These are phyloP conservation scores for Clarireedia paspali DNA, from an alignment of 2,329 filamentous ascomycete species.

Conservation along the genomic window DNA sequence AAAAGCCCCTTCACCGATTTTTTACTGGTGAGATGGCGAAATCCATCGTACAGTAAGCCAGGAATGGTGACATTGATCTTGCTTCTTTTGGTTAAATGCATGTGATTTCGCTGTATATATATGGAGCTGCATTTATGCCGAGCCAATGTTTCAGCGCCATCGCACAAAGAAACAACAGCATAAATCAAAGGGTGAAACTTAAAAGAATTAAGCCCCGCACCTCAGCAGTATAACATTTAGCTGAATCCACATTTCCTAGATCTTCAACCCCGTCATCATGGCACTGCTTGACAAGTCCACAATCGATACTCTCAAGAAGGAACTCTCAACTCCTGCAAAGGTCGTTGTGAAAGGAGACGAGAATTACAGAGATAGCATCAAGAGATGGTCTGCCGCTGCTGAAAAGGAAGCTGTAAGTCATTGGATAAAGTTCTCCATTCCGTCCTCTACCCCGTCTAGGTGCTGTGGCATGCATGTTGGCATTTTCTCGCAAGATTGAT, in stretches of 20 bases:
- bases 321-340: constrained; percentile 3
- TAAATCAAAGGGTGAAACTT: no score
- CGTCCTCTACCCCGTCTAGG: neutral
- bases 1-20: neutral
- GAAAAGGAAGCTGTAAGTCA: constrained; percentile 18
- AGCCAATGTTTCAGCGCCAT: no score
- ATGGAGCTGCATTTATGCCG: no score
- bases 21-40: neutral
- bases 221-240: no score
- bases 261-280: neutral
- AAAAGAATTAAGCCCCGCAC: no score
- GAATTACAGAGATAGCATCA: constrained; percentile 15
- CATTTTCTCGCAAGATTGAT: neutral
- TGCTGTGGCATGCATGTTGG: neutral
- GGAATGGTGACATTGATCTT: no score
- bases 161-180: no score
- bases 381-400: constrained; percentile 19
- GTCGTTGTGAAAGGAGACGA: constrained; percentile 13
- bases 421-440: neutral
- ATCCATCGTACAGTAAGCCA: no score
- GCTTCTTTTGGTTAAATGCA: no score
- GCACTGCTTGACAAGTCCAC: neutral
- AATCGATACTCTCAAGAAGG: constrained; percentile 3
- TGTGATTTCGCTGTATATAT: no score
- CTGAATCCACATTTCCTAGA: neutral